Percentiles rank a stretch among this genome's conserved stretches.
These are phyloP conservation scores for Cucurbita ficifolia DNA, from an alignment of 306 rosid species.

Conservation along the genomic window DNA sequence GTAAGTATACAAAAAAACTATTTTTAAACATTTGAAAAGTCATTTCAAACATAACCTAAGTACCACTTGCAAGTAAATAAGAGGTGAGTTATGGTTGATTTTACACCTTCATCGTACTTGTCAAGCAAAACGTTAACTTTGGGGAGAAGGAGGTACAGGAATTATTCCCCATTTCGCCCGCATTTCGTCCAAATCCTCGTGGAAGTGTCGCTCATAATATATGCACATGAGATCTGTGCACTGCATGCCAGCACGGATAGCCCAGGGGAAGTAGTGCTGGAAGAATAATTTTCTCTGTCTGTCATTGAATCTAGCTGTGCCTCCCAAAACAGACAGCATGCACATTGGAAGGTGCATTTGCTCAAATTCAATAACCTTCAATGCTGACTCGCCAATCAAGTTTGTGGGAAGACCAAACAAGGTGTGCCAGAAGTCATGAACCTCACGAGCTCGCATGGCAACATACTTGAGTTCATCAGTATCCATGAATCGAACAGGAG, in stretches of 20 bases:
- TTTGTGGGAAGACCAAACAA: constrained; percentile 76
- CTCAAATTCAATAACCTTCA: constrained; percentile 76
- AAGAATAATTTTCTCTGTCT: constrained; percentile 69
- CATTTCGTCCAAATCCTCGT: constrained; percentile 69
- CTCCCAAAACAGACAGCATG: constrained; percentile 54
- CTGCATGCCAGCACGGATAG: constrained; percentile 58
- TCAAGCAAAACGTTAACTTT: constrained; percentile 10
- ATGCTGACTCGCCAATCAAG: constrained; percentile 81
- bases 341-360: constrained; percentile 90
- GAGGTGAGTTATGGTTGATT: neutral
- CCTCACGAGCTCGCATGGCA: constrained; percentile 83
- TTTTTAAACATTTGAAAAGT: too few relatives aligned
- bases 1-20: too few relatives aligned
- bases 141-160: constrained; percentile 48
- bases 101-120: neutral
- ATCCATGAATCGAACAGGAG: constrained; percentile 88
- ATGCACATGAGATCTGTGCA: constrained; percentile 80
- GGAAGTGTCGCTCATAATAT: constrained; percentile 70
- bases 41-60: neutral
- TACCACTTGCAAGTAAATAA: neutral
- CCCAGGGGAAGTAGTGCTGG: constrained; percentile 85
- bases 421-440: constrained; percentile 93
- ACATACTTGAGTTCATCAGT: constrained; percentile 68
- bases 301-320: constrained; percentile 55
- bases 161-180: constrained; percentile 60